Percentiles rank a stretch among this genome's conserved stretches.
phyloP scores from a whole-genome alignment of 768 basidiomycete genomes.

The Rhodotorula diobovata region DNA sequence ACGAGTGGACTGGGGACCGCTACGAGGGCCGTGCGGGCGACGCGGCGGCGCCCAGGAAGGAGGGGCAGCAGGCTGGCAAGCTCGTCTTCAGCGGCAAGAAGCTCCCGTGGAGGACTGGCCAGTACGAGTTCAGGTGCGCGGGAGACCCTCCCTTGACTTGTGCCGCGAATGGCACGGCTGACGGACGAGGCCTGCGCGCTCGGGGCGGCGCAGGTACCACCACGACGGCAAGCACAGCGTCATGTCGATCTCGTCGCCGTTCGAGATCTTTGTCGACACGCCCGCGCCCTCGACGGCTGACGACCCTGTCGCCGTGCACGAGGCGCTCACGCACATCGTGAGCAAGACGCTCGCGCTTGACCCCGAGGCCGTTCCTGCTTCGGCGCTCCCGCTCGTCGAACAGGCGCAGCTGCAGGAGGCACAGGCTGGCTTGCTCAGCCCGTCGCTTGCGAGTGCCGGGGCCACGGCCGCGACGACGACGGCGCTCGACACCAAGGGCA shows the following conservation, averaged over 20 bases:
- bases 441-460: neutral
- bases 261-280: constrained; percentile 79
- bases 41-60: constrained; percentile 18
- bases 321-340: constrained; percentile 44
- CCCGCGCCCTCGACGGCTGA: constrained; percentile 59
- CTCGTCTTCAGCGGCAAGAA: constrained; percentile 71
- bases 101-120: constrained; percentile 78
- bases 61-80: constrained; percentile 52
- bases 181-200: too few species aligned
- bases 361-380: constrained; percentile 34
- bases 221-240: constrained; percentile 98
- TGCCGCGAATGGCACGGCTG: too few species aligned
- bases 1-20: constrained; percentile 88
- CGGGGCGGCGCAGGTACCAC: constrained; percentile 59
- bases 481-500: constrained; percentile 6
- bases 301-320: constrained; percentile 63
- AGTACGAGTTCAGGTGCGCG: constrained; percentile 66
- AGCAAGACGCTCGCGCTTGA: constrained; percentile 39
- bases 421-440: constrained; percentile 39
- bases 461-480: neutral
- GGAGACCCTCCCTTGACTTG: neutral
- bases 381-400: constrained; percentile 24
- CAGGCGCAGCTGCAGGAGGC: neutral
- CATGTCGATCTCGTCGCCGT: constrained; percentile 73
- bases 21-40: constrained; percentile 49